These are phyloP conservation scores for Daldinia grandis DNA, from an alignment of 495 filamentous ascomycete genomes.

Conservation along the genomic window DNA sequence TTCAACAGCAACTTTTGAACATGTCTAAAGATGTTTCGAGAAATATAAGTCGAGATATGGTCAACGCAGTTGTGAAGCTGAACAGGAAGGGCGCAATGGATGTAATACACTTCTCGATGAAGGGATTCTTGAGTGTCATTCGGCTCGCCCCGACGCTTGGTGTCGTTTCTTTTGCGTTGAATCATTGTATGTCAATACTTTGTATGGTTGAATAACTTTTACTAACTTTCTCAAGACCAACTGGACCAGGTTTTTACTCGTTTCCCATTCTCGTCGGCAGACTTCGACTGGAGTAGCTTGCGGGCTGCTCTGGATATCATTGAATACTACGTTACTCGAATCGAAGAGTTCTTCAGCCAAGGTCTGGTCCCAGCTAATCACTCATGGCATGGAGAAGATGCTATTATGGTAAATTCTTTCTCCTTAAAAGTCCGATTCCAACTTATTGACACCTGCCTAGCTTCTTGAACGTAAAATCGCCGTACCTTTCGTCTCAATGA, in stretches of 20 bases:
- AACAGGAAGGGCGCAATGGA: conserved; percentile 59
- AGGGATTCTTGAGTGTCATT: conserved; percentile 53
- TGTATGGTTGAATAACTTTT: background rate
- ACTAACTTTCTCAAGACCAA: conserved; percentile 43
- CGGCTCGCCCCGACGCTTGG: conserved; percentile 48
- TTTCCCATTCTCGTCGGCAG: conserved; percentile 49
- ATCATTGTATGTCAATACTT: conserved; percentile 45
- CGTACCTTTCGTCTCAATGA: conserved; percentile 53
- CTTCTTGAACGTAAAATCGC: conserved; percentile 52
- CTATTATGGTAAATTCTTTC: conserved; percentile 46
- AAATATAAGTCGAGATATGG: conserved; percentile 49
- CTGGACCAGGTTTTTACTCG: conserved; percentile 56
- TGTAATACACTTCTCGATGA: conserved; percentile 51
- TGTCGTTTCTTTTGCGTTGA: conserved; percentile 49
- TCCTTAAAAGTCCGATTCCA: no score
- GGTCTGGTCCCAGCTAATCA: conserved; percentile 36
- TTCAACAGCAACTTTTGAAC: conserved; percentile 56
- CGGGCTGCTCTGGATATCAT: conserved; percentile 50
- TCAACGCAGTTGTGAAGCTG: conserved; percentile 52
- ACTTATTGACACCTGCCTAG: background rate
- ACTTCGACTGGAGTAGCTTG: conserved; percentile 56
- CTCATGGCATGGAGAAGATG: conserved; percentile 52
- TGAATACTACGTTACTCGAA: conserved; percentile 47
- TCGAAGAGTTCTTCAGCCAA: conserved; percentile 51
- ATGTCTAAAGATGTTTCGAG: conserved; percentile 49